Evolutionary conservation across 2,329 filamentous ascomycete species (phyloP), one percentile per base, ranked within the genome.

Genomic region (Colletotrichum simmondsii): DNA sequence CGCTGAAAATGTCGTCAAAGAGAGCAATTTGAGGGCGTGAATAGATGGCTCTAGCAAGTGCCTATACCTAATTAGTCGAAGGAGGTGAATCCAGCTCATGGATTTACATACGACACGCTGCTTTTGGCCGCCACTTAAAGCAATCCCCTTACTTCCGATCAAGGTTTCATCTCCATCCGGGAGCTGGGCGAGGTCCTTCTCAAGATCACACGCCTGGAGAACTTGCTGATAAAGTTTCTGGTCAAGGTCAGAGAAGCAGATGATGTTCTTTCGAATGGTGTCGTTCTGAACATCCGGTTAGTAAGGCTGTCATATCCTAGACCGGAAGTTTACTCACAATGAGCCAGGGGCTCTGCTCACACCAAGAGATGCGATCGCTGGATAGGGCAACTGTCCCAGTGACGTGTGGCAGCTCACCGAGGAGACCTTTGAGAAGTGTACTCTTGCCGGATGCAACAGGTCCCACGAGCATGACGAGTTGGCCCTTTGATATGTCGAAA

Each of bases 41-140:
- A 57, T 85, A 85, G 1, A 84, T 63, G 6, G 83, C 83, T 42
- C 83, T 78, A 0, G 83, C 83, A 54, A 85, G 69, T 3, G 83
- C 77, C 82, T 83, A 19, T 16, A 59, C 67, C 7, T 16, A 19
- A 74, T 73, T 6, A 73, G 61, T 32, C 11, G 24, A 3, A 28
- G 42, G 16, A 12, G n/a, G 22, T 2, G 4, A n/a, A 10, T 10
- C 4, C 11, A 30, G 16, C 2, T 16, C 1, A 10, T 7, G 7
- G 12, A 12, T n/a, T 54, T 0, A 56, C 78, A 79, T 76, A 79
- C 82, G 8, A 86, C 77, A 14, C 84, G 81, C 64, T 85, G 83
- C 72, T 83, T 84, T 74, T 88, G 86, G 0, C 86, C 86, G 8
- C 86, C 86, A 4, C 84, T 86, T 0, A 88, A 78, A 4, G 81